Conservation (phyloP, 2,329 filamentous ascomycete species). For the Elsinoe perseae region DNA sequence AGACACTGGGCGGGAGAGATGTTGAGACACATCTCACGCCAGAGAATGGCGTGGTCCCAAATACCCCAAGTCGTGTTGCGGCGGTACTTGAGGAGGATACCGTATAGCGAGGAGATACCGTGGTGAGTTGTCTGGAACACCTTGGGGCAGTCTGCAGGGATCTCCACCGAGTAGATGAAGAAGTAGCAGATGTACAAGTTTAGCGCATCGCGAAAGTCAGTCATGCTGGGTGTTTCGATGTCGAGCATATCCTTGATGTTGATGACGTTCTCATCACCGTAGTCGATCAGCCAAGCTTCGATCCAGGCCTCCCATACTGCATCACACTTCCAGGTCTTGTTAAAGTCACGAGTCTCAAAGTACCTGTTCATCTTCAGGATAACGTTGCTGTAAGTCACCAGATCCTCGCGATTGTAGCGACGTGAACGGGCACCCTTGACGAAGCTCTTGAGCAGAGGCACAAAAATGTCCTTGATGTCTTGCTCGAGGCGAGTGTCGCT, state of each 20-base stretch:
- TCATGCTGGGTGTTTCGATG: conserved; percentile 29
- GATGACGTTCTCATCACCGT: conserved; percentile 33
- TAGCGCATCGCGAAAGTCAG: conserved; percentile 29
- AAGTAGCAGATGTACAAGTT: conserved; percentile 35
- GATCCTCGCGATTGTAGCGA: conserved; percentile 36
- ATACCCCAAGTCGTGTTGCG: conserved; percentile 48
- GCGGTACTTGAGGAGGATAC: conserved; percentile 50
- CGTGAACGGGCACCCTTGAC: conserved; percentile 45
- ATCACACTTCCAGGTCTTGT: conserved; percentile 41
- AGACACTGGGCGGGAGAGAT: conserved; percentile 35
- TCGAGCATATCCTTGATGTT: conserved; percentile 26
- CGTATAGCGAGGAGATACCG: conserved; percentile 48
- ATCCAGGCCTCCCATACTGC: conserved; percentile 40
- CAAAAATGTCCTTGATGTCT: conserved; percentile 47
- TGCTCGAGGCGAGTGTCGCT: conserved; percentile 34
- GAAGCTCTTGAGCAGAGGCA: conserved; percentile 44
- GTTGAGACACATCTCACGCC: conserved; percentile 38
- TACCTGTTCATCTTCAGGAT: conserved; percentile 44
- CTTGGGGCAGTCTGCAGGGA: conserved; percentile 42
- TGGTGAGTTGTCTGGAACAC: conserved; percentile 53
- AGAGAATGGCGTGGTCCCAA: conserved; percentile 53
- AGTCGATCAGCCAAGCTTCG: conserved; percentile 41
- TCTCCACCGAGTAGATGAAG: conserved; percentile 45
- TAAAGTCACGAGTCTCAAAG: conserved; percentile 44
- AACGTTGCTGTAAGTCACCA: conserved; percentile 42